Conservation (phyloP, 1,284 basidiomycete species). For the Marasmius fiardii region DNA sequence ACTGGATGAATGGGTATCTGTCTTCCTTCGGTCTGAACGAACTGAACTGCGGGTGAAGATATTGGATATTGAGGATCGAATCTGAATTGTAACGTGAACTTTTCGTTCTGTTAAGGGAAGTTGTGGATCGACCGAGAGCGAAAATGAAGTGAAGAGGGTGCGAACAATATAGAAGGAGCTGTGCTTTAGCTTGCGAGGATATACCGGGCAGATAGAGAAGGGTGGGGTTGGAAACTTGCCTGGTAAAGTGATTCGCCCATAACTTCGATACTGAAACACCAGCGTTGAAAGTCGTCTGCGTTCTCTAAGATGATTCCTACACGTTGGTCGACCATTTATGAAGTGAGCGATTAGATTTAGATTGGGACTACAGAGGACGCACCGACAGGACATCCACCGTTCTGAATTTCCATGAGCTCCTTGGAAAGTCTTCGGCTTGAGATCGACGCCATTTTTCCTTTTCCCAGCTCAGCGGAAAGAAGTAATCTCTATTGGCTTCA, state of each 20-base stretch:
- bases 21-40: slow-evolving; percentile 60
- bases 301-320: slow-evolving; percentile 67
- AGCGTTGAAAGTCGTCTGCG: slow-evolving; percentile 71
- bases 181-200: no score
- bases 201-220: neutral
- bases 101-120: slow-evolving; percentile 74
- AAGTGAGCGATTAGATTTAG: neutral
- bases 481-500: neutral
- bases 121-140: no score
- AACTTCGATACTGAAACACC: slow-evolving; percentile 74
- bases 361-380: slow-evolving; percentile 17
- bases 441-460: slow-evolving; percentile 52
- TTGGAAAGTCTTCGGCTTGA: slow-evolving; percentile 66
- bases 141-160: neutral
- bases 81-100: slow-evolving; percentile 71
- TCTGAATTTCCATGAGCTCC: slow-evolving; percentile 68
- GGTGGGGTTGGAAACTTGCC: slow-evolving; percentile 33
- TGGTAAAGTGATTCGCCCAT: slow-evolving; percentile 75
- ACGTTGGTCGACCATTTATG: neutral
- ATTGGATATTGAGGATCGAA: slow-evolving; percentile 78
- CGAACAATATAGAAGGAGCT: neutral
- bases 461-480: neutral
- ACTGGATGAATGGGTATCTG: slow-evolving; percentile 75
- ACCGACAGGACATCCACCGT: slow-evolving; percentile 74
- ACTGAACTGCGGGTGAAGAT: slow-evolving; percentile 79